A percentile compares a stretch with the other conserved stretches of the same genome.
Evolutionary conservation across 306 rosid genomes (phyloP).

Genomic region (Alnus glutinosa): DNA sequence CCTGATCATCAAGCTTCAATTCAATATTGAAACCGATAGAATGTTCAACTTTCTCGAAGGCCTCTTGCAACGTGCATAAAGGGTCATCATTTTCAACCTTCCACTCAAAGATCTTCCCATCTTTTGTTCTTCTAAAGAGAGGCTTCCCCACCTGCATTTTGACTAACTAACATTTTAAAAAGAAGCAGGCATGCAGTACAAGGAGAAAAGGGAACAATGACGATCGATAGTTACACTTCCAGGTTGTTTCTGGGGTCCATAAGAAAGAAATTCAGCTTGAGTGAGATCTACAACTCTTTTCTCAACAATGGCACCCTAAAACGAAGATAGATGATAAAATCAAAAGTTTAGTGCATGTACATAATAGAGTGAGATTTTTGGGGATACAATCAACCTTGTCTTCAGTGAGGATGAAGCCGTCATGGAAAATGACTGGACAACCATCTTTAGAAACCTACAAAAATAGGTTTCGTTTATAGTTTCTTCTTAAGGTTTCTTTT

Average conservation of each 20-base stretch:
- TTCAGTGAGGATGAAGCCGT: conserved; percentile 47
- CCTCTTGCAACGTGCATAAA: conserved; percentile 74
- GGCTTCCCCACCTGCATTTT: conserved; percentile 41
- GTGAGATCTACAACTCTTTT: conserved; percentile 58
- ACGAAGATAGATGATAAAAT: conserved; percentile 1
- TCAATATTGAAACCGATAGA: conserved; percentile 78
- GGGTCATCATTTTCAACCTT: conserved; percentile 71
- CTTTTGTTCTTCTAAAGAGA: conserved; percentile 55
- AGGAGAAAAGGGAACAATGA: background rate
- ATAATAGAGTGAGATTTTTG: background rate
- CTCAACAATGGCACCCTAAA: conserved; percentile 65
- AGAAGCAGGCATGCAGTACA: too few relatives aligned
- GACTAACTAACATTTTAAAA: too few relatives aligned
- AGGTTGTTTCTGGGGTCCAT: conserved; percentile 62
- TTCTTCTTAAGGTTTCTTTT: conserved; percentile 20
- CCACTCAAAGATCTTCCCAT: conserved; percentile 55
- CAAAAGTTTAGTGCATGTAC: background rate
- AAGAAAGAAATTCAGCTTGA: conserved; percentile 59
- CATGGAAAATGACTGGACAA: conserved; percentile 86
- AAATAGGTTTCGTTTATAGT: conserved; percentile 26
- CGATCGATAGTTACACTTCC: conserved; percentile 24
- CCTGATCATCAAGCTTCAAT: conserved; percentile 70
- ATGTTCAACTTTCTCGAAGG: conserved; percentile 50
- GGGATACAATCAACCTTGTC: conserved; percentile 50
- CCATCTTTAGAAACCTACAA: conserved; percentile 84